Conservation (phyloP, 495 filamentous ascomycete species). For the Xylaria bambusicola region DNA sequence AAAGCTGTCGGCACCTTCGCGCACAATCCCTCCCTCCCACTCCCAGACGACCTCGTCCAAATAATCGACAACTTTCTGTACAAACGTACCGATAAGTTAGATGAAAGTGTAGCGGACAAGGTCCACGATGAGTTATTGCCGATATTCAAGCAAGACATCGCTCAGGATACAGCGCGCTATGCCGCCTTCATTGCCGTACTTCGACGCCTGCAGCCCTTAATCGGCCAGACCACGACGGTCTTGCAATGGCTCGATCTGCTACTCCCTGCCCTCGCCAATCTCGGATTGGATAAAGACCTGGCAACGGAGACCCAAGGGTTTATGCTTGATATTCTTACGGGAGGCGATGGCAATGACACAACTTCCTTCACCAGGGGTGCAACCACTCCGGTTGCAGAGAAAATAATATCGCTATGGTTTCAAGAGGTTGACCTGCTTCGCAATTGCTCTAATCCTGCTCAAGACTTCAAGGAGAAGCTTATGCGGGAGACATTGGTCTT, state of each 20-base stretch:
- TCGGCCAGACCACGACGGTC: conserved; percentile 54
- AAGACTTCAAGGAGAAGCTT: conserved; percentile 57
- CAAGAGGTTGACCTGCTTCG: conserved; percentile 49
- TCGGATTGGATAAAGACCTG: conserved; percentile 59
- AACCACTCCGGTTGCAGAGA: conserved; percentile 50
- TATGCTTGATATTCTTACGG: conserved; percentile 58
- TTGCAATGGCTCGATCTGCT: conserved; percentile 69
- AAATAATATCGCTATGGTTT: conserved; percentile 62
- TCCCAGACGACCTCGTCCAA: conserved; percentile 61
- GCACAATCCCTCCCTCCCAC: conserved; percentile 52
- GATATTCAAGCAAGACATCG: conserved; percentile 59
- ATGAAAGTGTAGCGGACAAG: conserved; percentile 60
- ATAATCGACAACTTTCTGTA: conserved; percentile 64
- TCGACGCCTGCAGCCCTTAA: conserved; percentile 57
- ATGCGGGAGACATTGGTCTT: conserved; percentile 55
- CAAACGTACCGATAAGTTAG: conserved; percentile 54
- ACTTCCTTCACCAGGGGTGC: conserved; percentile 40
- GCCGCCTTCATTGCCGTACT: conserved; percentile 64
- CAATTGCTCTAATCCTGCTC: conserved; percentile 41
- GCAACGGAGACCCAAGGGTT: conserved; percentile 58
- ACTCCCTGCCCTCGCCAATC: conserved; percentile 58
- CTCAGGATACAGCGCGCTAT: conserved; percentile 52
- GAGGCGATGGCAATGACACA: conserved; percentile 56
- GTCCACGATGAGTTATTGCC: conserved; percentile 67
- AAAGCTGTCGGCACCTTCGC: conserved; percentile 60